phyloP scores from a whole-genome alignment of 208 protist genomes.

The Trypanosoma platydactyli region DNA sequence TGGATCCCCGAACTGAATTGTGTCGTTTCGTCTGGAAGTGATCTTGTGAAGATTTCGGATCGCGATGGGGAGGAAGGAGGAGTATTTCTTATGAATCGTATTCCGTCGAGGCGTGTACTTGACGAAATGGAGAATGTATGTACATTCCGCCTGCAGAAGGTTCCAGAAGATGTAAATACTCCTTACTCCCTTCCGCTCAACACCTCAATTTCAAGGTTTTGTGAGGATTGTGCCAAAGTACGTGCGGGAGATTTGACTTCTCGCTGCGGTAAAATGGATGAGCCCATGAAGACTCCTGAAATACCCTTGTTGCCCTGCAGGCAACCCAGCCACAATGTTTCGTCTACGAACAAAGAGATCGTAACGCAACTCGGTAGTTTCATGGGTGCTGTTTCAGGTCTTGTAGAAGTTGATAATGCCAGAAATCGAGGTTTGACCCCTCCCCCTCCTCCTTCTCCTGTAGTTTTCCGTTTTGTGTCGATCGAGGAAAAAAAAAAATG shows the following conservation, averaged over 20 bases:
- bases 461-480: constrained; percentile 2
- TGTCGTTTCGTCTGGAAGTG: constrained; percentile 47
- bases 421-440: not conserved
- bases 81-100: constrained; percentile 47
- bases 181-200: constrained; percentile 2
- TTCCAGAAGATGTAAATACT: too few species aligned
- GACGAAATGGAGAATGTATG: constrained; percentile 3
- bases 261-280: too few species aligned
- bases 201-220: not conserved
- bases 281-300: too few species aligned
- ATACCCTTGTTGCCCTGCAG: too few species aligned
- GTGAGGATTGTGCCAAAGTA: not conserved
- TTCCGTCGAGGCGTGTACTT: constrained; percentile 21
- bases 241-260: not conserved
- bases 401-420: too few species aligned
- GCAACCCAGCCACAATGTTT: too few species aligned
- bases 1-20: constrained; percentile 47
- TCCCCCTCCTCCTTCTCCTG: not conserved
- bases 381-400: not conserved
- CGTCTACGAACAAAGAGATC: not conserved
- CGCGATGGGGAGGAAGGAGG: constrained; percentile 30
- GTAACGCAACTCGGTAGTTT: not conserved
- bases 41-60: constrained; percentile 55
- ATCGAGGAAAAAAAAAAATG: constrained; percentile 19
- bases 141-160: not conserved